Percentiles rank a stretch among this genome's conserved stretches.
Conservation (phyloP, 2,329 filamentous ascomycete species). For the Dothidotthia symphoricarpi region DNA sequence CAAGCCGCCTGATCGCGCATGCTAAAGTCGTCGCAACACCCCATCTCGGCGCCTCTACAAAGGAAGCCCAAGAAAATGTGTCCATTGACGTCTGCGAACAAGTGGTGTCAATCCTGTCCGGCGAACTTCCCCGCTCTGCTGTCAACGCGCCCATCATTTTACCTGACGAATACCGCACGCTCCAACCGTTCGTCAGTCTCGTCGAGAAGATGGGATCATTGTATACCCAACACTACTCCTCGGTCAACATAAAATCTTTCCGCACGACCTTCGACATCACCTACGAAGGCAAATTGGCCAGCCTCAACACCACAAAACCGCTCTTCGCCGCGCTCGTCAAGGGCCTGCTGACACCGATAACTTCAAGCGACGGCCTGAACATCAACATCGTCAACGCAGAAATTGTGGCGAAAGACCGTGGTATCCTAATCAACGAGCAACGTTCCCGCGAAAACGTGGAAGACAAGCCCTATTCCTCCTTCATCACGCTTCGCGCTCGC, state of each 20-base stretch:
- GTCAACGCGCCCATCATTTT: slow-evolving; percentile 81
- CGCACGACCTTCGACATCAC: slow-evolving; percentile 71
- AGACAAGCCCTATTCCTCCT: slow-evolving; percentile 65
- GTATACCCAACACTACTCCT: slow-evolving; percentile 72
- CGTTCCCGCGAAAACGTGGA: slow-evolving; percentile 60
- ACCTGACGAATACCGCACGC: slow-evolving; percentile 73
- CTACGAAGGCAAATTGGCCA: slow-evolving; percentile 73
- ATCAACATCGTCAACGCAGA: slow-evolving; percentile 83
- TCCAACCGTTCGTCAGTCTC: slow-evolving; percentile 73
- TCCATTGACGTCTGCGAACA: slow-evolving; percentile 80
- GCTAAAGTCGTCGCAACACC: slow-evolving; percentile 74
- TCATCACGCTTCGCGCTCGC: slow-evolving; percentile 66
- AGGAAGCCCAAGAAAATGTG: slow-evolving; percentile 82
- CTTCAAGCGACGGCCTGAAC: slow-evolving; percentile 62
- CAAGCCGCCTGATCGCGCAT: slow-evolving; percentile 64
- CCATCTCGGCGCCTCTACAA: slow-evolving; percentile 75
- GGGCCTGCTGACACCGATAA: slow-evolving; percentile 69
- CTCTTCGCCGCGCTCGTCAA: slow-evolving; percentile 77
- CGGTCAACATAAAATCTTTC: slow-evolving; percentile 44
- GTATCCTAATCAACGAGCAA: slow-evolving; percentile 73
- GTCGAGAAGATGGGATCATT: slow-evolving; percentile 77
- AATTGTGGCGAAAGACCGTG: slow-evolving; percentile 72
- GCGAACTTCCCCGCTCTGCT: slow-evolving; percentile 70
- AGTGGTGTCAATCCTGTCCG: slow-evolving; percentile 69
- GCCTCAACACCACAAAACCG: slow-evolving; percentile 71